Evolutionary conservation across 2,329 filamentous ascomycete species (phyloP).

Genomic region (Pseudocercospora ulei): DNA sequence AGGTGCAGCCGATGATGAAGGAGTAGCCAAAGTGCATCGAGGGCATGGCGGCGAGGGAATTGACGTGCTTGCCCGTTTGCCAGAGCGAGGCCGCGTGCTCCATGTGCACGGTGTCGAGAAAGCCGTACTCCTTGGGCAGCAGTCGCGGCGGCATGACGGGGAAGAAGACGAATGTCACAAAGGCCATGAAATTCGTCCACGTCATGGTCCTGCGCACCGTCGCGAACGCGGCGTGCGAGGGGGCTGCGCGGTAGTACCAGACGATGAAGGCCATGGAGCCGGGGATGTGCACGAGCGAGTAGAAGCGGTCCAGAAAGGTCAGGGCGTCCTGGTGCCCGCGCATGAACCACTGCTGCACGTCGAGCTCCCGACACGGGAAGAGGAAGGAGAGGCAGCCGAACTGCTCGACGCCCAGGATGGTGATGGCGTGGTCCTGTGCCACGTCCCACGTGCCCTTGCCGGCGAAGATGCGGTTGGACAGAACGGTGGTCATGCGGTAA

Average conservation of each 20-base stretch:
- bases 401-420: slow-evolving; percentile 48
- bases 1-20: slow-evolving; percentile 44
- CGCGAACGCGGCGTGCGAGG: slow-evolving; percentile 39
- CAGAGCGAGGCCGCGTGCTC: slow-evolving; percentile 39
- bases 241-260: slow-evolving; percentile 52
- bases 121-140: slow-evolving; percentile 37
- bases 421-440: slow-evolving; percentile 47
- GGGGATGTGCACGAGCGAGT: slow-evolving; percentile 52
- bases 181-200: slow-evolving; percentile 45
- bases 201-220: slow-evolving; percentile 38
- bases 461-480: slow-evolving; percentile 31
- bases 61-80: slow-evolving; percentile 41
- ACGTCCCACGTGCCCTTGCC: slow-evolving; percentile 47
- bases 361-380: slow-evolving; percentile 45
- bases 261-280: slow-evolving; percentile 45
- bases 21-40: slow-evolving; percentile 47
- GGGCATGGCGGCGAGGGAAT: slow-evolving; percentile 39
- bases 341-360: slow-evolving; percentile 51
- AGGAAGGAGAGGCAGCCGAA: slow-evolving; percentile 43
- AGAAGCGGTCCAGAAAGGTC: slow-evolving; percentile 49
- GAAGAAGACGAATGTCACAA: slow-evolving; percentile 43
- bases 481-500: slow-evolving; percentile 45
- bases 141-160: slow-evolving; percentile 45
- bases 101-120: slow-evolving; percentile 40
- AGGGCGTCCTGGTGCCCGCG: slow-evolving; percentile 46